Evolutionary conservation across 108 stramenopile species (phyloP).

Genomic region (Nitzschia sp.): DNA sequence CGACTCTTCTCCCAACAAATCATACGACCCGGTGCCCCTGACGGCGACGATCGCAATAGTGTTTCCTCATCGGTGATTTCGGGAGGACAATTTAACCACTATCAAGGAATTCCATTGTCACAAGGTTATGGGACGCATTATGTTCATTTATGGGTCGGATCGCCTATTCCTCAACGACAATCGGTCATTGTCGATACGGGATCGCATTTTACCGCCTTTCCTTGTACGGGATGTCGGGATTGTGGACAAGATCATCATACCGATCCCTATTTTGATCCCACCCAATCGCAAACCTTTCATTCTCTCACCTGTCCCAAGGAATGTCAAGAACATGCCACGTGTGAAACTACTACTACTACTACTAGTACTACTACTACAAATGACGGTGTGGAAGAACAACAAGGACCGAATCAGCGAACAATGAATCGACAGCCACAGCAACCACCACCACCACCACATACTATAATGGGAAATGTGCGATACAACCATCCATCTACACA

Average conservation of each 20-base stretch:
- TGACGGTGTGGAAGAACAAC: too few relatives aligned
- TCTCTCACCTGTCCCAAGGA: slow-evolving; percentile 52
- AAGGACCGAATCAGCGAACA: too few relatives aligned
- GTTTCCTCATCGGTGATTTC: neutral
- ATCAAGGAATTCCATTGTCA: slow-evolving; percentile 56
- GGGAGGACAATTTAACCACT: slow-evolving; percentile 34
- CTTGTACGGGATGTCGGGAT: slow-evolving; percentile 76
- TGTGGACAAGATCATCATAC: slow-evolving; percentile 91
- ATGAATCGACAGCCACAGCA: too few relatives aligned
- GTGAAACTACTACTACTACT: neutral
- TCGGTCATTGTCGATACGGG: slow-evolving; percentile 97
- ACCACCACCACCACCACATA: too few relatives aligned
- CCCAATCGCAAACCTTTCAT: slow-evolving; percentile 54
- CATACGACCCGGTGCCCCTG: too few relatives aligned
- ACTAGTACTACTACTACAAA: neutral
- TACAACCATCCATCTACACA: too few relatives aligned
- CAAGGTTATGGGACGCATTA: slow-evolving; percentile 93
- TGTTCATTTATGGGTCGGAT: slow-evolving; percentile 89
- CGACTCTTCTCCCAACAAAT: too few relatives aligned
- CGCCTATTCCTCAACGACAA: slow-evolving; percentile 88
- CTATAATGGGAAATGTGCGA: neutral
- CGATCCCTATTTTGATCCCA: slow-evolving; percentile 86
- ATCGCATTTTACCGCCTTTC: slow-evolving; percentile 92
- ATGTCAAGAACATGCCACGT: slow-evolving; percentile 35
- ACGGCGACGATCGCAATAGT: too few relatives aligned